Base-by-base conservation (phyloP, 495 filamentous ascomycete species). In the Penicillium crystallinum region DNA sequence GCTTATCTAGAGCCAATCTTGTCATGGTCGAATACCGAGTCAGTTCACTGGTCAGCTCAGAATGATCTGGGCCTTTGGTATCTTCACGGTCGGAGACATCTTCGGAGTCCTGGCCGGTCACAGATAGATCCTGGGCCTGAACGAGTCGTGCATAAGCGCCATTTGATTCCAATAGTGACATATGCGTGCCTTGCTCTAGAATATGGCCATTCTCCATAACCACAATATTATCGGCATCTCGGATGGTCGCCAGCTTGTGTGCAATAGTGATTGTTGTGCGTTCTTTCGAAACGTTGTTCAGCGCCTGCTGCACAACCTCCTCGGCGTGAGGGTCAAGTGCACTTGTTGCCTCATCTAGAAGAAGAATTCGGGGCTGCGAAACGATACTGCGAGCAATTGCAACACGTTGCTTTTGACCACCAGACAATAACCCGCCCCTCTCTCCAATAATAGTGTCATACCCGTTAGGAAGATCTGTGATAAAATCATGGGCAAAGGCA, bases 341-440 rank as follows among this genome's bases (percentile, higher is more conserved):
- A 23, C 81, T 85, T 2, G 91, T 96, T 11, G 91, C 91, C 65
- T 96, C 91, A 56, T 96, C 91, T 3, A 96, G 80, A 0, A 96
- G 74, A 1, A 96, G 77, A 58, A 96, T 86, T 68, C 88, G 88
- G n/a, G 91, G 91, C 59, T 95, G 77, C 6, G 80, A 83, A 27
- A 84, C 84, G 30, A 96, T 85, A n/a, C 87, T 88, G 50, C 91
- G 79, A 3, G 91, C 90, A 58, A 84, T 83, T 6, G 79, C 79
- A 59, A 95, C 87, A 39, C 91, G 83, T 63, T 96, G 91, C 65
- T 95, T 95, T 69, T 96, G 91, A n/a, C 91, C 91, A 57, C 91
- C 91, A 21, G 85, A 89, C 37, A 96, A 72, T 19, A 92, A 67
- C 60, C 90, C 89, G 6, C 91, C 91, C 34, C 90, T 80, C 63